Percentiles rank a stretch among this genome's conserved stretches.
Conservation (phyloP, 352 stramenopile species). For the Globisporangium lucens region DNA sequence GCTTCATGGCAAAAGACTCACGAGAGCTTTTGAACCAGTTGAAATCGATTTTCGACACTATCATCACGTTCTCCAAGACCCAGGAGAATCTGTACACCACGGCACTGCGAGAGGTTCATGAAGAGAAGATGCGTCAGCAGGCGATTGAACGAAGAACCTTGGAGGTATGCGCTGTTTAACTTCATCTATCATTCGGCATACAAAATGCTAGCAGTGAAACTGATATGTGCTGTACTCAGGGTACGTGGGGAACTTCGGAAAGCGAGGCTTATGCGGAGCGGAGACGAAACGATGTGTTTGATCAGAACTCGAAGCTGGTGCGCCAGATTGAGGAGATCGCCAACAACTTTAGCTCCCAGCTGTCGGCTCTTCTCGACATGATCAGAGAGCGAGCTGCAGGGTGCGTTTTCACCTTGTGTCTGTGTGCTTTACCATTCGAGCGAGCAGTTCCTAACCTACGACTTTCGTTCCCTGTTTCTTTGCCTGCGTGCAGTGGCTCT, state of each 20-base stretch:
- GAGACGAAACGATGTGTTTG: constrained; percentile 35
- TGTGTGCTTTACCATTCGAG: background rate
- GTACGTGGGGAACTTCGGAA: constrained; percentile 56
- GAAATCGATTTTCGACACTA: constrained; percentile 77
- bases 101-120: constrained; percentile 67
- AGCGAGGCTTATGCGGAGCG: constrained; percentile 44
- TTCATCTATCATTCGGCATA: background rate
- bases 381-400: constrained; percentile 50
- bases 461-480: background rate
- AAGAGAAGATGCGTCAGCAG: constrained; percentile 49
- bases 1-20: constrained; percentile 82
- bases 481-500: constrained; percentile 34
- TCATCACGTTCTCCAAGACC: constrained; percentile 81
- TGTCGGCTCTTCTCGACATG: constrained; percentile 69
- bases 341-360: constrained; percentile 59
- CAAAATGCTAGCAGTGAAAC: background rate
- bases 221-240: constrained; percentile 23
- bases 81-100: constrained; percentile 82
- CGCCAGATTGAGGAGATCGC: constrained; percentile 66
- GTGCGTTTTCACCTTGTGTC: constrained; percentile 24
- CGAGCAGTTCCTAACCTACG: background rate
- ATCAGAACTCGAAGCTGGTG: constrained; percentile 43
- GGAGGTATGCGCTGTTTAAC: constrained; percentile 26
- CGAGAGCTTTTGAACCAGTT: constrained; percentile 68
- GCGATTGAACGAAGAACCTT: constrained; percentile 44